Conservation (phyloP, 495 filamentous ascomycete genomes). For the Aspergillus nanangensis region DNA sequence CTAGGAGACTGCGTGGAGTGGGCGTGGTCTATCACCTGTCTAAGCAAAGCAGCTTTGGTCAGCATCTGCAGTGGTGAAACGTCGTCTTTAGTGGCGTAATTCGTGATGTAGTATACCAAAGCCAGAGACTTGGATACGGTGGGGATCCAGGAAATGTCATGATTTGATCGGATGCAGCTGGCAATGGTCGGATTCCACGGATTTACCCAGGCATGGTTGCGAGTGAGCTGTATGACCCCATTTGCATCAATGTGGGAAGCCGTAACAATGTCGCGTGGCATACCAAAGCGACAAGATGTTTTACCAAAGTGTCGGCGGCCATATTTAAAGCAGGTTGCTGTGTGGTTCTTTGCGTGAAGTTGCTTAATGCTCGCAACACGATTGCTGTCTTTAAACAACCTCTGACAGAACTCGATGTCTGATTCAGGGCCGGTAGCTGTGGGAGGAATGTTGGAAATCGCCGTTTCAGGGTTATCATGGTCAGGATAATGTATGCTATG, state of each 20-base stretch:
- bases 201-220: background rate
- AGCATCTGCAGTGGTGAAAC: too few species aligned
- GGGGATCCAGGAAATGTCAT: background rate
- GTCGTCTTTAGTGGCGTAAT: background rate
- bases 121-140: background rate
- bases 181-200: background rate
- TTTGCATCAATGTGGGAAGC: background rate
- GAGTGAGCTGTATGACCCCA: too few species aligned
- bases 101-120: background rate
- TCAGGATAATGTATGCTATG: background rate
- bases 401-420: background rate
- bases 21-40: too few species aligned
- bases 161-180: background rate
- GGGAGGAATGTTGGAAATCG: background rate
- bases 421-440: too few species aligned
- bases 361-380: background rate
- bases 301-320: background rate
- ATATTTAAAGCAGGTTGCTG: background rate
- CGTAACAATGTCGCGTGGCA: background rate
- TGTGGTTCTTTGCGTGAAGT: background rate
- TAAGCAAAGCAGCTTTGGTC: too few species aligned
- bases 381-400: background rate
- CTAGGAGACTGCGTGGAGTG: too few species aligned
- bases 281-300: background rate
- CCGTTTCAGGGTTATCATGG: background rate